Conservation (phyloP, 192 early-diverging fungal species). For the Physocladia obscura region DNA sequence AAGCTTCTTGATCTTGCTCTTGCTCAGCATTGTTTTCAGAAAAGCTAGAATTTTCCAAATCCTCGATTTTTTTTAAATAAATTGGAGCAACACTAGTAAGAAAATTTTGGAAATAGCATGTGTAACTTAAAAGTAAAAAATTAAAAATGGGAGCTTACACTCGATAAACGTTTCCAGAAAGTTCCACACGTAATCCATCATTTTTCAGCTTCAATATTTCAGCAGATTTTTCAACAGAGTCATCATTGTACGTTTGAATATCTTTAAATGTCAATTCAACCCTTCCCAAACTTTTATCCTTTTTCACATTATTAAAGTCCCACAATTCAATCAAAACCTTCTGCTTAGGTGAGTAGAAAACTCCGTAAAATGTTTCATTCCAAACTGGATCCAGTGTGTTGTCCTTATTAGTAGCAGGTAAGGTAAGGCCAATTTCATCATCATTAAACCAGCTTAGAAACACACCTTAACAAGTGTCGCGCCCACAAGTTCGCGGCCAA, state of each 20-base stretch:
- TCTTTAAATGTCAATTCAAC: constrained; percentile 42
- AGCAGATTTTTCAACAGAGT: background rate
- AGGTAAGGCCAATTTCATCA: no score
- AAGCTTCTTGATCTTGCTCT: background rate
- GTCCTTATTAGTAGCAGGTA: no score
- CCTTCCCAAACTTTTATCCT: constrained; percentile 83
- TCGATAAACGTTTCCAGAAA: background rate
- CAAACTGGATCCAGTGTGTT: constrained; percentile 85
- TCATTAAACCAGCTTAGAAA: no score
- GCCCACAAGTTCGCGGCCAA: constrained; percentile 60
- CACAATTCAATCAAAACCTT: constrained; percentile 73
- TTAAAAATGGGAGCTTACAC: background rate
- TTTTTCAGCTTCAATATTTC: constrained; percentile 25
- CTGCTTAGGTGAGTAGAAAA: constrained; percentile 78
- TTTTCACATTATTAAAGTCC: constrained; percentile 85
- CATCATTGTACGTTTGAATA: constrained; percentile 13
- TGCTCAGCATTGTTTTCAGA: no score
- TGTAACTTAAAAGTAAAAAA: background rate
- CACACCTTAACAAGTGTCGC: constrained; percentile 81
- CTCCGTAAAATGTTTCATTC: constrained; percentile 85
- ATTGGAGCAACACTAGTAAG: background rate
- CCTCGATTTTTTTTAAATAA: background rate
- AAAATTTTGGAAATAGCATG: background rate
- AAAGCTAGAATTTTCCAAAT: background rate
- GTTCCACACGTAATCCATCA: constrained; percentile 42